Percentiles rank a stretch among this genome's conserved stretches.
These are phyloP conservation scores for Fonsecaea pedrosoi DNA, from an alignment of 2,329 filamentous ascomycete species.

Conservation along the genomic window DNA sequence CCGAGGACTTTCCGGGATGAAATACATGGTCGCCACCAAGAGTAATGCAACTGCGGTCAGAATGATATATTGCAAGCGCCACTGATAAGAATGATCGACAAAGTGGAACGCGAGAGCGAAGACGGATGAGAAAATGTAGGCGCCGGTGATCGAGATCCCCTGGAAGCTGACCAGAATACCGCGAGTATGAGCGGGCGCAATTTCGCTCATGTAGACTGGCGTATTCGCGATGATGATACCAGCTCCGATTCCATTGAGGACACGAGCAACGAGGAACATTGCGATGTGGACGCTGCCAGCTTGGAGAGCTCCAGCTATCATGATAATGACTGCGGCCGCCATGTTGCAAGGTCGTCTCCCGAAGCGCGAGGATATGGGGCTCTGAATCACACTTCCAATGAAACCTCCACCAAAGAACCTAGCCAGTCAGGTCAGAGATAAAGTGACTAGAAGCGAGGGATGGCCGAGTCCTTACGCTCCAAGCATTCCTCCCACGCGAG, in stretches of 20 bases:
- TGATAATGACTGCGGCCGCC: constrained; percentile 46
- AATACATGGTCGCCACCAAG: constrained; percentile 67
- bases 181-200: constrained; percentile 21
- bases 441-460: not conserved
- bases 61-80: constrained; percentile 23
- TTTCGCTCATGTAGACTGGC: constrained; percentile 27
- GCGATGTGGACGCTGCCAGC: constrained; percentile 40
- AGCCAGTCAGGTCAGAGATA: not conserved
- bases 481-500: constrained; percentile 25
- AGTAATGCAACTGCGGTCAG: constrained; percentile 55
- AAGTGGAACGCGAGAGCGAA: constrained; percentile 20
- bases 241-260: constrained; percentile 49
- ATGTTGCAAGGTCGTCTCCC: constrained; percentile 47
- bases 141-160: constrained; percentile 18
- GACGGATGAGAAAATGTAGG: constrained; percentile 20
- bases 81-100: constrained; percentile 20
- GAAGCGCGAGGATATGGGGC: constrained; percentile 37
- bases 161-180: constrained; percentile 25
- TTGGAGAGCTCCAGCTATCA: constrained; percentile 47
- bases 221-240: constrained; percentile 33
- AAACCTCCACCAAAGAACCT: constrained; percentile 26
- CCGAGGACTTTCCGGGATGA: constrained; percentile 72
- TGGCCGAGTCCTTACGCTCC: constrained; percentile 15
- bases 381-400: constrained; percentile 17
- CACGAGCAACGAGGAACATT: constrained; percentile 46